phyloP scores from a whole-genome alignment of 1,284 basidiomycete species.

The Inonotus obliquus region DNA sequence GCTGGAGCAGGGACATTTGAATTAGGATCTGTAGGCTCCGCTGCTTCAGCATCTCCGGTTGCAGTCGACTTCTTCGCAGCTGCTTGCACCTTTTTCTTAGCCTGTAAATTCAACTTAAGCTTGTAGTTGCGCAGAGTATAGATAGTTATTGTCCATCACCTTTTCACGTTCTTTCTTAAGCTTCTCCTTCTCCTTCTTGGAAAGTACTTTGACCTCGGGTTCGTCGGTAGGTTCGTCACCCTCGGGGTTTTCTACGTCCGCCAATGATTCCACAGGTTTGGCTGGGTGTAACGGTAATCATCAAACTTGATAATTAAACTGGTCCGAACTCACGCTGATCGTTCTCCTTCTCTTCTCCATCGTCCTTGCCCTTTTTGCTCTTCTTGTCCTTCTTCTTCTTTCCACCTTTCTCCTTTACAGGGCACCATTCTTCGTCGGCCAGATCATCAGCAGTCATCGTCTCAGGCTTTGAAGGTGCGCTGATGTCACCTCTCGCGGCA shows the following conservation, averaged over 20 bases:
- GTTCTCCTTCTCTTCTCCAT: slow-evolving; percentile 14
- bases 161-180: slow-evolving; percentile 94
- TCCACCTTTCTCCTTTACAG: slow-evolving; percentile 45
- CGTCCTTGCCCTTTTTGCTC: slow-evolving; percentile 40
- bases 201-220: slow-evolving; percentile 40
- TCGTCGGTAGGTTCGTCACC: slow-evolving; percentile 31
- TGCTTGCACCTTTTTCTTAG: slow-evolving; percentile 90
- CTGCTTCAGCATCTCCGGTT: slow-evolving; percentile 27
- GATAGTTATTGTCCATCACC: slow-evolving; percentile 36
- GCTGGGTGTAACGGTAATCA: no score
- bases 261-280: not conserved
- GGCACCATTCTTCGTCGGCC: slow-evolving; percentile 66
- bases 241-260: slow-evolving; percentile 1
- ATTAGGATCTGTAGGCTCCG: slow-evolving; percentile 22
- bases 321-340: not conserved
- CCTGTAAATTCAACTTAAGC: slow-evolving; percentile 41
- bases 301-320: no score
- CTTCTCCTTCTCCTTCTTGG: slow-evolving; percentile 92
- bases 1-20: slow-evolving; percentile 21
- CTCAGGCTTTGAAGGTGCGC: slow-evolving; percentile 36
- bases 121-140: not conserved
- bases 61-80: slow-evolving; percentile 74
- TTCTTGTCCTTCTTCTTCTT: slow-evolving; percentile 50
- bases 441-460: slow-evolving; percentile 59
- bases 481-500: slow-evolving; percentile 33